Evolutionary conservation across 208 protist genomes (phyloP), one percentile per base, ranked within the genome.

Genomic region (Leishmania turanica): DNA sequence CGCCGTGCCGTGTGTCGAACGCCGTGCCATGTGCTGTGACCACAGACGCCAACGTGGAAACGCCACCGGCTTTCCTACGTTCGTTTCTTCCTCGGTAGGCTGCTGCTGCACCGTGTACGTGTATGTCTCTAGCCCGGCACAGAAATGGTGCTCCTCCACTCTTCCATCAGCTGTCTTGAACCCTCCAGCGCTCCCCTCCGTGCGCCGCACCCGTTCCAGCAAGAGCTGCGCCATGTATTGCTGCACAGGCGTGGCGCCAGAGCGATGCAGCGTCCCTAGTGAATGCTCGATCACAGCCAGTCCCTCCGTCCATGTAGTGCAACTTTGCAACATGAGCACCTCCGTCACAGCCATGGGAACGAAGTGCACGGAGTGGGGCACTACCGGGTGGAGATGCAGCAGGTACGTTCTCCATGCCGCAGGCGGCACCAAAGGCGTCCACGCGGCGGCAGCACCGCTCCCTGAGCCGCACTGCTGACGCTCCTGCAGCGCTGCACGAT

Each of bases 341-440:
- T 93, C 91, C 0, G 89, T 86, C 56, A 88, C 79, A 42, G 78
- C 83, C n/a, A 80, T 58, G 0, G 86, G 83, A 65, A 96, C 78
- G 34, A 94, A 90, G 83, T 90, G 91, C 8, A 81, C 54, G 0
- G 87, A 88, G 81, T 96, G 92, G 8, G 92, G 92, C 3, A 92
- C 53, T 13, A 73, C 65, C 21, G 75, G 70, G 37, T 80, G 65
- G 17, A 51, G 74, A 24, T 56, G 9, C 45, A 86, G 76, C 24
- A 88, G 31, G 53, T 70, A 70, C 19, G 31, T 31, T 11, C 49
- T 66, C 75, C 70, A 78, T 34, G 51, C 37, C 34, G 34, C 45
- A 19, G 56, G 58, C n/a, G 79, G 78, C 27, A 79, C n/a, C 21
- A 75, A 71, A 1, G 68, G 42, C 4, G 69, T n/a, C 8, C 45